A percentile compares a stretch with the other conserved stretches of the same genome.
Evolutionary conservation across 2,329 filamentous ascomycete species (phyloP).

Genomic region (Trichoderma breve): DNA sequence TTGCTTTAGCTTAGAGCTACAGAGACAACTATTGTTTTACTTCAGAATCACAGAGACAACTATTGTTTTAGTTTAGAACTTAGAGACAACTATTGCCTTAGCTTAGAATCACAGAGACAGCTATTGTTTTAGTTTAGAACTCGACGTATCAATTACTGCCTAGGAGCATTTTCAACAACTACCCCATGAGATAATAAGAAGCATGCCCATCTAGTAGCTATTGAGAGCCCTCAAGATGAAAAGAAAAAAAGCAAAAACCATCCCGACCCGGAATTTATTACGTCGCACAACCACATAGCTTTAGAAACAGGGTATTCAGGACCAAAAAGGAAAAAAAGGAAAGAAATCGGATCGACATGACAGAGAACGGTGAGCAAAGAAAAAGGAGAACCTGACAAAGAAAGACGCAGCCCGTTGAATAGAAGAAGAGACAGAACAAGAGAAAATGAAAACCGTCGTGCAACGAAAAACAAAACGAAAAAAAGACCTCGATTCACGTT

Average conservation of each 20-base stretch:
- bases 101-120: neutral
- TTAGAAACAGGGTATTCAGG: constrained; percentile 14
- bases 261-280: neutral
- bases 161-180: neutral
- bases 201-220: neutral
- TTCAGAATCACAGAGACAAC: no score
- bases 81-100: neutral
- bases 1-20: neutral
- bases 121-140: neutral
- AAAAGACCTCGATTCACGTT: neutral
- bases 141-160: constrained; percentile 1
- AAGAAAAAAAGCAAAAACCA: neutral
- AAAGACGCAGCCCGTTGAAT: neutral
- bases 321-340: neutral
- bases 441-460: neutral
- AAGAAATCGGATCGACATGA: neutral
- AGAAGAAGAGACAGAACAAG: neutral
- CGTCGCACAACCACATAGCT: neutral
- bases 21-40: neutral
- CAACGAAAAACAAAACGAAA: neutral
- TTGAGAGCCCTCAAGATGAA: neutral
- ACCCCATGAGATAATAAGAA: neutral
- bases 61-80: no score
- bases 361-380: neutral
- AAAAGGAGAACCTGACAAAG: neutral